Evolutionary conservation across 441 rosid genomes (phyloP).

Genomic region (Kokia cookei): DNA sequence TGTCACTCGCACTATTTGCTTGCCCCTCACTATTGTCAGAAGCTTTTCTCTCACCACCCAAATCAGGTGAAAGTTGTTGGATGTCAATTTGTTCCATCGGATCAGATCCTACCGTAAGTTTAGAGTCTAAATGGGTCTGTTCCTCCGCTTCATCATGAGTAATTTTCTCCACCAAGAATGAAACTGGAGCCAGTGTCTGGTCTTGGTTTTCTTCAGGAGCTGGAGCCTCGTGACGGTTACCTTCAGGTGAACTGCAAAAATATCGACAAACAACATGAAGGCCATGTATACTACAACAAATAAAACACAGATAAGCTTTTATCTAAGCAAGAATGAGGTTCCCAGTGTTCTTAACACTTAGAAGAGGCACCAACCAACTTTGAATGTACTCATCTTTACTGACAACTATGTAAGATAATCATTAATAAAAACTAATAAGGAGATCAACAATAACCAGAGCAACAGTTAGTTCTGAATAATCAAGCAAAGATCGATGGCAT

Average conservation of each 20-base stretch:
- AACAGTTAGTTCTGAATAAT: neutral
- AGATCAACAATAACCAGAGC: neutral
- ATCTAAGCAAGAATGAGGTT: neutral
- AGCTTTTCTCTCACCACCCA: conserved; percentile 53
- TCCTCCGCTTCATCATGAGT: conserved; percentile 30
- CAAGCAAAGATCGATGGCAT: neutral
- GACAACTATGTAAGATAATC: neutral
- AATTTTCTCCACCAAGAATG: conserved; percentile 34
- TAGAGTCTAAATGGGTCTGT: conserved; percentile 30
- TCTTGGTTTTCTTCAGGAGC: conserved; percentile 41
- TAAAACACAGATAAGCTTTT: neutral
- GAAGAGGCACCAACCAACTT: neutral
- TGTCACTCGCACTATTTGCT: conserved; percentile 75
- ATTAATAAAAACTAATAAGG: neutral
- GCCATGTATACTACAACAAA: neutral
- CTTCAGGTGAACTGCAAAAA: conserved; percentile 77
- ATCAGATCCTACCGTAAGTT: conserved; percentile 34
- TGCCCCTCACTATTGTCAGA: conserved; percentile 63
- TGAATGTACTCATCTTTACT: neutral
- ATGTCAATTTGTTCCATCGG: conserved; percentile 38
- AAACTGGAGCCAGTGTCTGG: conserved; percentile 42
- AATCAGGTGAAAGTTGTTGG: conserved; percentile 54
- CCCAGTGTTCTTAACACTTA: neutral
- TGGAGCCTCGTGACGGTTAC: conserved; percentile 33
- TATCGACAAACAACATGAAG: conserved; percentile 9